Percentiles rank a stretch among this genome's conserved stretches.
Evolutionary conservation across 225 moss, liverwort and hornwort species (phyloP).

Genomic region (Asterella californica): DNA sequence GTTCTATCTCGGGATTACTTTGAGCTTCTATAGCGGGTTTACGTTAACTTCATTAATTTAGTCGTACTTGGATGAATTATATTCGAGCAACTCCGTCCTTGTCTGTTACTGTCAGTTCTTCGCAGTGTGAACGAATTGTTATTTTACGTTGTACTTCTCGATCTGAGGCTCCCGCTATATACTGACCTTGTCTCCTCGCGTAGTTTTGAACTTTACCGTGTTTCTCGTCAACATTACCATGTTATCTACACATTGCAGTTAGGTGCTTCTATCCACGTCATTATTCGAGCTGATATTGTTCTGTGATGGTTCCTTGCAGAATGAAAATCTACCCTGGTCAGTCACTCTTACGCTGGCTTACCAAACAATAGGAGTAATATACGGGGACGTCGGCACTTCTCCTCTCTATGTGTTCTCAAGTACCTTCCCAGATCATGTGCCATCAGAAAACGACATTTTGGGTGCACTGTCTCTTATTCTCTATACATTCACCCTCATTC

Average conservation of each 20-base stretch:
- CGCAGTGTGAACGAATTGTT: not conserved
- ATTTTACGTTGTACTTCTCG: not conserved
- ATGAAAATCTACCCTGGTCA: slow-evolving; percentile 37
- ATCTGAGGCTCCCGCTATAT: not conserved
- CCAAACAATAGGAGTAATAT: slow-evolving; percentile 89
- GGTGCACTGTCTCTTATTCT: slow-evolving; percentile 27
- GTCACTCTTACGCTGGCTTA: slow-evolving; percentile 58
- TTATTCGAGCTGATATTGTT: not conserved
- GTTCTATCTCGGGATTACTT: not conserved
- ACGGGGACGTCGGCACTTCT: slow-evolving; percentile 82
- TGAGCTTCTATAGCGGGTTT: too few species aligned
- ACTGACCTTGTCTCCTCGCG: not conserved
- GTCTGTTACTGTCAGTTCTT: not conserved
- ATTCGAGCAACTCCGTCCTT: not conserved
- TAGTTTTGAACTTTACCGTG: not conserved
- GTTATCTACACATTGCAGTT: too few species aligned
- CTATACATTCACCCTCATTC: slow-evolving; percentile 32
- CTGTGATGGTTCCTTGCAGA: slow-evolving; percentile 18
- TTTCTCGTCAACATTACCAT: not conserved
- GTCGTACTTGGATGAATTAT: not conserved
- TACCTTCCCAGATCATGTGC: slow-evolving; percentile 40
- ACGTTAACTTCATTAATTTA: too few species aligned
- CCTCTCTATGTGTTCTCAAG: slow-evolving; percentile 84
- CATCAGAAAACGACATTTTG: slow-evolving; percentile 22
- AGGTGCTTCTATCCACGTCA: not conserved